phyloP scores from a whole-genome alignment of 225 moss, liverwort and hornwort genomes.

The Asterella californica region DNA sequence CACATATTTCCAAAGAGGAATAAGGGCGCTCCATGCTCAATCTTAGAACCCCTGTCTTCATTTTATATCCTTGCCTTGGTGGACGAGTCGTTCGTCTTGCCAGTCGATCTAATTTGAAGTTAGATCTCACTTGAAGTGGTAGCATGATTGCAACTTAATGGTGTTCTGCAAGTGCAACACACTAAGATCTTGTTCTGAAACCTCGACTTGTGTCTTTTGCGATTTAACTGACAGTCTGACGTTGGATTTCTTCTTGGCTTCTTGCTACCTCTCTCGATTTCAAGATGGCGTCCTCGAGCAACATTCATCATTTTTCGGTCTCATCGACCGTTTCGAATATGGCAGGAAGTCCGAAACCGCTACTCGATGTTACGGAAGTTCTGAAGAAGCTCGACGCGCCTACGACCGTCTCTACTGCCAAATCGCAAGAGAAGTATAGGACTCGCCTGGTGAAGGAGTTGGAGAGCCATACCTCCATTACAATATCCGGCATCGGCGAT shows the following conservation, averaged over 20 bases:
- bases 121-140: too few species aligned
- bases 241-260: neutral
- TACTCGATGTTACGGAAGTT: conserved; percentile 7
- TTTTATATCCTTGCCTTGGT: neutral
- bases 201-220: neutral
- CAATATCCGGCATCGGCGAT: conserved; percentile 19
- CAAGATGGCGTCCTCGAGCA: conserved; percentile 15
- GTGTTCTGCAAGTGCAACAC: neutral
- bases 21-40: neutral
- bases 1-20: neutral
- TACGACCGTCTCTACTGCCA: conserved; percentile 1
- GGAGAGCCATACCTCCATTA: neutral
- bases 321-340: neutral
- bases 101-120: neutral
- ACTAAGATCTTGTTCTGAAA: too few species aligned
- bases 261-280: neutral
- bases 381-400: conserved; percentile 14
- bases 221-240: neutral
- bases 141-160: neutral
- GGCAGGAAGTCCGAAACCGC: conserved; percentile 3
- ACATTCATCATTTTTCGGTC: conserved; percentile 8
- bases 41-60: neutral
- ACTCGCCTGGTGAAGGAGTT: conserved; percentile 6
- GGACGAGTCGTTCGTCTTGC: neutral
- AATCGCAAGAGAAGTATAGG: conserved; percentile 11